phyloP scores from a whole-genome alignment of 1,284 basidiomycete genomes.

The Pascua sp. region DNA sequence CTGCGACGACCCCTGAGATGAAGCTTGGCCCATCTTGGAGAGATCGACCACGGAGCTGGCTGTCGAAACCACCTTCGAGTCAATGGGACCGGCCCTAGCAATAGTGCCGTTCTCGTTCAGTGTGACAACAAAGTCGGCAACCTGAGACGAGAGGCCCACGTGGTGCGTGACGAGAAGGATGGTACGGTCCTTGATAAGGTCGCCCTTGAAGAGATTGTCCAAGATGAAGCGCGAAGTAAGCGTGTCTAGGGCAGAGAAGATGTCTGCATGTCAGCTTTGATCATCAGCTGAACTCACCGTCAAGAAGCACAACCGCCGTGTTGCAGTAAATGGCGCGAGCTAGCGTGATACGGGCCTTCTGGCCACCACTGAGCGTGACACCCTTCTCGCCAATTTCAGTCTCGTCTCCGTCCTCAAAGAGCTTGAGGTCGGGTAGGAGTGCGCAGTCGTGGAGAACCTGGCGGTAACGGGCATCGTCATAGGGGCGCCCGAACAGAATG shows the following conservation, averaged over 20 bases:
- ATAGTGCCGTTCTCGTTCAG: conserved; percentile 56
- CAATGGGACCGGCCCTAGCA: conserved; percentile 38
- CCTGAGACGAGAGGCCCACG: conserved; percentile 61
- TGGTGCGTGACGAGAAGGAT: conserved; percentile 73
- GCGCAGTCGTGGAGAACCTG: conserved; percentile 62
- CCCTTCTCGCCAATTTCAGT: conserved; percentile 59
- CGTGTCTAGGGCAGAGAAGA: conserved; percentile 54
- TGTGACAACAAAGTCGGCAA: conserved; percentile 63
- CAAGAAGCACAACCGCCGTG: conserved; percentile 60
- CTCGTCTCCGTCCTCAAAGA: conserved; percentile 68
- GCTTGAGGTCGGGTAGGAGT: conserved; percentile 60
- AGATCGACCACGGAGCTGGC: conserved; percentile 15
- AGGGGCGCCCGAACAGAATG: conserved; percentile 57
- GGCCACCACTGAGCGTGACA: conserved; percentile 62
- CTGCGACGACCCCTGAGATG: too few relatives aligned
- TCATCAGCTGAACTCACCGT: conserved; percentile 34
- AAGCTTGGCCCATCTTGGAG: conserved; percentile 6
- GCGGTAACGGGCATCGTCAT: conserved; percentile 56
- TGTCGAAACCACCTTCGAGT: conserved; percentile 21
- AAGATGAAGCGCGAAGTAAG: conserved; percentile 73
- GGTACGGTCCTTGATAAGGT: conserved; percentile 65
- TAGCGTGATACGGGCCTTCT: conserved; percentile 64
- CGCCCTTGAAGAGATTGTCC: conserved; percentile 67
- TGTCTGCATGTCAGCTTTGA: conserved; percentile 49
- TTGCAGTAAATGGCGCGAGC: conserved; percentile 67